A percentile compares a stretch with the other conserved stretches of the same genome.
Evolutionary conservation across 2,329 filamentous ascomycete genomes (phyloP).

Genomic region (Aureobasidium sp.): DNA sequence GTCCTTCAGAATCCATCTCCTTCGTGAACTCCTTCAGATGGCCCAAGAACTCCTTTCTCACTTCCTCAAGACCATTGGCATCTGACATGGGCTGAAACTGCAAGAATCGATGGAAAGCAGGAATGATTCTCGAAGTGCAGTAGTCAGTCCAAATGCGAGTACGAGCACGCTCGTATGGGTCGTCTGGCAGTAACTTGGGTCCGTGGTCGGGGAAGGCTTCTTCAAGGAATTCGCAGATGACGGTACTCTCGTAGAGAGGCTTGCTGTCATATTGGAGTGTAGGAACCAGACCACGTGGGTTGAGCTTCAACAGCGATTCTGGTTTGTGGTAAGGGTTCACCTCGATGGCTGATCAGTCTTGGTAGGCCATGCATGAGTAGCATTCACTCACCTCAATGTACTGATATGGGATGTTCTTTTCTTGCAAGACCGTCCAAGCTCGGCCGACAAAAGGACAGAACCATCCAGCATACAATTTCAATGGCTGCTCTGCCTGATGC

Average conservation of each 20-base stretch:
- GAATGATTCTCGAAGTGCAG: conserved; percentile 71
- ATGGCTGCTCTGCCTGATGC: conserved; percentile 33
- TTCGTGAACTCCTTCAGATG: conserved; percentile 66
- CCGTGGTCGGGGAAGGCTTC: conserved; percentile 67
- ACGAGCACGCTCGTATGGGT: conserved; percentile 70
- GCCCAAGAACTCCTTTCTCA: conserved; percentile 63
- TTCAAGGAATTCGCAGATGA: conserved; percentile 81
- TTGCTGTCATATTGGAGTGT: conserved; percentile 65
- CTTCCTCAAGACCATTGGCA: conserved; percentile 49
- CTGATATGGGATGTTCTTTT: conserved; percentile 78
- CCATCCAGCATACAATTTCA: conserved; percentile 40
- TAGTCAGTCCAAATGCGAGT: conserved; percentile 81
- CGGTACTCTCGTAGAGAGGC: conserved; percentile 76
- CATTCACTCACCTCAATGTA: conserved; percentile 27
- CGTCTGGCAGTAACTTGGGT: conserved; percentile 62
- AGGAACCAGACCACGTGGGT: conserved; percentile 80
- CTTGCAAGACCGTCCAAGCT: conserved; percentile 76
- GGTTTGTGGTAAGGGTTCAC: conserved; percentile 84
- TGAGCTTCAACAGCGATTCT: conserved; percentile 71
- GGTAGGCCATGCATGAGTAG: conserved; percentile 18
- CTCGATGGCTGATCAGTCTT: conserved; percentile 43
- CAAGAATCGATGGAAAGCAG: conserved; percentile 71
- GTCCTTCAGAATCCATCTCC: conserved; percentile 68
- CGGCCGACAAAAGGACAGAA: conserved; percentile 72
- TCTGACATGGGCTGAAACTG: conserved; percentile 51